Evolutionary conservation across 2,329 filamentous ascomycete genomes (phyloP).

Genomic region (Trichoderma afroharzianum): DNA sequence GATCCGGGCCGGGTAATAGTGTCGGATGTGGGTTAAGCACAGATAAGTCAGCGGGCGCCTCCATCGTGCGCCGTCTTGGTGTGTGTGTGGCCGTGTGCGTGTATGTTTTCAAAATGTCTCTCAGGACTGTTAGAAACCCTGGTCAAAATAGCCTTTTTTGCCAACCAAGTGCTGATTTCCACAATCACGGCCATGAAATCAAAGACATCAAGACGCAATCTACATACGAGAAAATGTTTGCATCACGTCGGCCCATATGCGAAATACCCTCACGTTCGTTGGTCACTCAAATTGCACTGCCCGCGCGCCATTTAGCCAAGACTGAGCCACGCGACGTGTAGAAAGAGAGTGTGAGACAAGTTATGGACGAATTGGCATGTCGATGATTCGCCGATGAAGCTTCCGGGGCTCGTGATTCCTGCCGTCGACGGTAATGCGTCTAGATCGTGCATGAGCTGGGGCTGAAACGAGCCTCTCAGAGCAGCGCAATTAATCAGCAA

Average conservation of each 20-base stretch:
- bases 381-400: conserved; percentile 9
- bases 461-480: conserved; percentile 29
- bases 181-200: neutral
- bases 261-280: conserved; percentile 14
- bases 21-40: conserved; percentile 44
- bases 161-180: conserved; percentile 7
- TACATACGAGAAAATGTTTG: conserved; percentile 6
- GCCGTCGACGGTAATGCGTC: neutral
- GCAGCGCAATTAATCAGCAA: conserved; percentile 36
- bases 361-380: neutral
- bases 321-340: neutral
- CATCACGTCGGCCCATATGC: neutral
- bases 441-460: conserved; percentile 4
- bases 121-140: neutral
- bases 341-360: neutral
- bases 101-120: neutral
- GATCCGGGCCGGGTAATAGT: conserved; percentile 40
- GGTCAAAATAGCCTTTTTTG: neutral
- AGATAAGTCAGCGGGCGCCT: conserved; percentile 33
- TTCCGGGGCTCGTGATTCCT: neutral
- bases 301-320: conserved; percentile 7
- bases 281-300: neutral
- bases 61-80: neutral
- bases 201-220: neutral
- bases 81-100: neutral